phyloP scores from a whole-genome alignment of 768 basidiomycete species.

The Galerina marginata region DNA sequence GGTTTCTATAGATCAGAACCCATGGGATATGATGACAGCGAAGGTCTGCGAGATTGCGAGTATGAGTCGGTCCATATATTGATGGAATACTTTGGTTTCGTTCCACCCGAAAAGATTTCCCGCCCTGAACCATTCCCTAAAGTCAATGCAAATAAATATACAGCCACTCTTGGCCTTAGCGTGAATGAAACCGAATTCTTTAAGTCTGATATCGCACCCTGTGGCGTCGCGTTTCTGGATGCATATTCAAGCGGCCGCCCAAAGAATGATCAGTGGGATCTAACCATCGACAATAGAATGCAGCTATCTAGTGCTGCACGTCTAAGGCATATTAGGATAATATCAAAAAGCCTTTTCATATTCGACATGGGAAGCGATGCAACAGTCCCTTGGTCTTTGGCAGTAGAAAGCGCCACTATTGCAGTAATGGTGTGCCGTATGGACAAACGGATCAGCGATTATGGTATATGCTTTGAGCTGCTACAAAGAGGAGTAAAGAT shows the following conservation, averaged over 20 bases:
- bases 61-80: background rate
- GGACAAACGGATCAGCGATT: background rate
- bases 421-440: conserved; percentile 11
- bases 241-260: background rate
- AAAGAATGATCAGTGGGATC: background rate
- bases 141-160: background rate
- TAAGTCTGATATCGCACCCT: background rate
- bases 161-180: background rate
- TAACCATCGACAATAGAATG: background rate
- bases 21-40: background rate
- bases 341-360: background rate
- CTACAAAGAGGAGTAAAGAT: background rate
- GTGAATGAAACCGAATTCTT: background rate
- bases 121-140: background rate
- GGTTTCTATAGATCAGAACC: background rate
- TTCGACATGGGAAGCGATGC: background rate
- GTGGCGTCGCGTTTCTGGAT: background rate
- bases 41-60: background rate
- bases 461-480: background rate
- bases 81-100: background rate
- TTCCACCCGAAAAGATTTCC: background rate
- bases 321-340: background rate
- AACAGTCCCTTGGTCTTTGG: conserved; percentile 10
- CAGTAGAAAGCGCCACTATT: background rate
- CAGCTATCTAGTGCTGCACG: background rate